Base-by-base conservation (phyloP, 2,329 filamentous ascomycete species). In the Fusarium kyushuense region DNA sequence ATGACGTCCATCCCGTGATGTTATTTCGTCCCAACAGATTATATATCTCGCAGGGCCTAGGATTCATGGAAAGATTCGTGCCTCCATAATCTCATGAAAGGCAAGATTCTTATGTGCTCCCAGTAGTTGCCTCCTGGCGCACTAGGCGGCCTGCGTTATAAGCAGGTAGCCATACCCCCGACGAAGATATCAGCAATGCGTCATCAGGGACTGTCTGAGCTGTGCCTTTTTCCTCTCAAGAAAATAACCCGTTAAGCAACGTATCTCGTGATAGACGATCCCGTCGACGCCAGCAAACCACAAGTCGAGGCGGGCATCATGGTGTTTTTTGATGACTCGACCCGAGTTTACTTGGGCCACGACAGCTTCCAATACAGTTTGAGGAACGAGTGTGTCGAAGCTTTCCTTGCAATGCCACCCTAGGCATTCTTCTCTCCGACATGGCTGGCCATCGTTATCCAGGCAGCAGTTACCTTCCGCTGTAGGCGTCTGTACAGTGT, bases 401-500 rank as follows among this genome's bases (percentile, higher is more conserved):
- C n/a, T 45, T 36, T 40, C 25, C 32, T 51, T 19, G 38, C 46
- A 54, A 23, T 47, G 36, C 48, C 61, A 27, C 55, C 27, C 23
- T 54, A 14, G 25, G 36, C 38, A 33, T 33, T 53, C 30, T 36
- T n/a, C 40, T 45, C 41, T 19, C n/a, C 33, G 16, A 19, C 11
- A 29, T 62, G 48, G 46, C 47, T 47, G 40, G 55, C n/a, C 23
- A 47, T 48, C 21, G n/a, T 48, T 40, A 42, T 41, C 51, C 55
- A 48, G 48, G 45, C 64, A 65, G 64, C 45, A 65, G 23, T 38
- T 59, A 27, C 25, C 23, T 25, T 19, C 27, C 36, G n/a, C 21
- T n/a, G 6, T 40, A 12, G 23, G 14, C 23, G 16, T 32, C 21
- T 25, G 32, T 27, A 16, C 40, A 58, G 25, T 30, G 63, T 41